Percentiles rank a stretch among this genome's conserved stretches.
Evolutionary conservation across 257 asterid genomes (phyloP).

Genomic region (Eustoma russellianum): DNA sequence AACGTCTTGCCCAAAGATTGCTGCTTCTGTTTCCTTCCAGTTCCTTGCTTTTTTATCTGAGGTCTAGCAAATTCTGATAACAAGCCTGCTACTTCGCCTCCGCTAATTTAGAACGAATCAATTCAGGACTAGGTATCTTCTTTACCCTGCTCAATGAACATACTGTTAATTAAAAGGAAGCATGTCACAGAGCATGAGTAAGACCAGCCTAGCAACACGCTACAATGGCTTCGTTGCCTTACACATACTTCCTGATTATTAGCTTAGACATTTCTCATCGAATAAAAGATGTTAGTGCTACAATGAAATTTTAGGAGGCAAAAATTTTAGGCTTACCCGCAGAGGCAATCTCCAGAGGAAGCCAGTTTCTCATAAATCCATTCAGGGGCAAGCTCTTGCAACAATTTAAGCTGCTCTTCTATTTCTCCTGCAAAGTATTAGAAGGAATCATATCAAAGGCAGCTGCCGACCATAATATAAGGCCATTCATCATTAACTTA

Average conservation of each 20-base stretch:
- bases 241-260: too few relatives aligned
- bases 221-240: too few relatives aligned
- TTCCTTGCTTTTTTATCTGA: slow-evolving; percentile 4
- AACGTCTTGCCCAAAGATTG: too few relatives aligned
- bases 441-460: too few relatives aligned
- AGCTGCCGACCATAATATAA: too few relatives aligned
- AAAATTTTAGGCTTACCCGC: slow-evolving; percentile 38
- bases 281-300: too few relatives aligned
- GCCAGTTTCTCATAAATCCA: slow-evolving; percentile 62
- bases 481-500: neutral
- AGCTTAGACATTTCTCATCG: too few relatives aligned
- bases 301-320: neutral
- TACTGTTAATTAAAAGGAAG: neutral
- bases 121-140: slow-evolving; percentile 41
- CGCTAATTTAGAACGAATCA: slow-evolving; percentile 40
- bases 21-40: neutral
- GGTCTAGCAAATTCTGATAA: neutral
- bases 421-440: slow-evolving; percentile 46
- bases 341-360: slow-evolving; percentile 50
- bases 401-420: slow-evolving; percentile 62
- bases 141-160: slow-evolving; percentile 39
- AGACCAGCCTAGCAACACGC: too few relatives aligned
- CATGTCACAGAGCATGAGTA: too few relatives aligned
- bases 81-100: slow-evolving; percentile 36
- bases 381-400: slow-evolving; percentile 75